Conservation (phyloP, 2,329 filamentous ascomycete species). For the Aspergillus flavus region DNA sequence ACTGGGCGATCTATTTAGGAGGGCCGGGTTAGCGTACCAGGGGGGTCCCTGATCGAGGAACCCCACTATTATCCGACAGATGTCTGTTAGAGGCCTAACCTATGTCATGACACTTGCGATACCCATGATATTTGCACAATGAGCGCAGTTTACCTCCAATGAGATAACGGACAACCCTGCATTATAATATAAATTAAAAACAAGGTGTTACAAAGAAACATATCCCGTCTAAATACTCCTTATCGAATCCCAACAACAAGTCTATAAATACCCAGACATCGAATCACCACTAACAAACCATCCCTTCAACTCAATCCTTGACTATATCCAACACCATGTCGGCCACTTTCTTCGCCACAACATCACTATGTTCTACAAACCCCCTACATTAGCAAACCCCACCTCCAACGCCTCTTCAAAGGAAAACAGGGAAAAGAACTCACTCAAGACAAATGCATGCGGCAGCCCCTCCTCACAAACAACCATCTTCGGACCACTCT, state of each 20-base stretch:
- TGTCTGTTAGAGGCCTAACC: constrained; percentile 1
- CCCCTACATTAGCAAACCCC: constrained; percentile 11
- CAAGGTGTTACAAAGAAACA: neutral
- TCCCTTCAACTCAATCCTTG: constrained; percentile 5
- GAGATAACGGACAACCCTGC: neutral
- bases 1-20: constrained; percentile 47
- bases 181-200: neutral
- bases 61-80: neutral
- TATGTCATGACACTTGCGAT: constrained; percentile 8
- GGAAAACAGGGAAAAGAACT: constrained; percentile 27
- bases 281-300: neutral
- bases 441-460: constrained; percentile 63
- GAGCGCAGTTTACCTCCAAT: neutral
- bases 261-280: neutral
- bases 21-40: constrained; percentile 42
- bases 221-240: neutral
- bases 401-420: neutral
- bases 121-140: constrained; percentile 8
- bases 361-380: constrained; percentile 41
- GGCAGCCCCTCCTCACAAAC: constrained; percentile 58
- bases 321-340: constrained; percentile 51
- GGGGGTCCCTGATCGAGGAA: neutral
- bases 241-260: neutral
- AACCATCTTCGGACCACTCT: constrained; percentile 54
- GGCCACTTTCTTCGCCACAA: constrained; percentile 56